Conservation (phyloP, 1,284 basidiomycete genomes). For the Marasmius oreades region DNA sequence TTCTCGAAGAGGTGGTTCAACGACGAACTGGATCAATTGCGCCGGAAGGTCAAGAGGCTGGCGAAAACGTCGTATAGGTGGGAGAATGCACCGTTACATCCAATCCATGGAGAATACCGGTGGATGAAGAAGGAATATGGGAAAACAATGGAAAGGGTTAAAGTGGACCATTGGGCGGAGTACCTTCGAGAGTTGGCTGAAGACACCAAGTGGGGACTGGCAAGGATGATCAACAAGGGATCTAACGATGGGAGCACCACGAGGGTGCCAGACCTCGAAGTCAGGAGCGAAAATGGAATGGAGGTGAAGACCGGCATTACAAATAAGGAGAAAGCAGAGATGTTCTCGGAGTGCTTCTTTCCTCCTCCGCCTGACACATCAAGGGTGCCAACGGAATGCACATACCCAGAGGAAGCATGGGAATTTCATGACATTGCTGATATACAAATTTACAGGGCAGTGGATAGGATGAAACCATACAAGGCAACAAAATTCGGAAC, state of each 20-base stretch:
- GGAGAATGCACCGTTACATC: too few species aligned
- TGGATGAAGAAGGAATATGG: too few species aligned
- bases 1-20: too few species aligned
- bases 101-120: too few species aligned
- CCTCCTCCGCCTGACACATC: constrained; percentile 8
- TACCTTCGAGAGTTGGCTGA: constrained; percentile 22
- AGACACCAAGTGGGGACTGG: constrained; percentile 24
- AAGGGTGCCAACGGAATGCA: background rate
- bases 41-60: too few species aligned
- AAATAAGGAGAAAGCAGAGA: constrained; percentile 38
- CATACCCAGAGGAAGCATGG: too few species aligned
- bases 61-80: too few species aligned
- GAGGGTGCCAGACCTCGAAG: constrained; percentile 24
- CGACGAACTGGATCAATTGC: too few species aligned
- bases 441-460: constrained; percentile 15
- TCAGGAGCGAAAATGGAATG: constrained; percentile 4
- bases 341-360: constrained; percentile 38
- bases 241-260: constrained; percentile 21
- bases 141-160: too few species aligned
- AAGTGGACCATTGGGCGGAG: constrained; percentile 19
- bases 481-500: constrained; percentile 28
- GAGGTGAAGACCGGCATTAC: constrained; percentile 23
- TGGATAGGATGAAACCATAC: constrained; percentile 21
- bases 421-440: background rate
- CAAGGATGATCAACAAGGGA: constrained; percentile 22